Conservation (phyloP, 768 basidiomycete species). For the Dentipellis sp. region DNA sequence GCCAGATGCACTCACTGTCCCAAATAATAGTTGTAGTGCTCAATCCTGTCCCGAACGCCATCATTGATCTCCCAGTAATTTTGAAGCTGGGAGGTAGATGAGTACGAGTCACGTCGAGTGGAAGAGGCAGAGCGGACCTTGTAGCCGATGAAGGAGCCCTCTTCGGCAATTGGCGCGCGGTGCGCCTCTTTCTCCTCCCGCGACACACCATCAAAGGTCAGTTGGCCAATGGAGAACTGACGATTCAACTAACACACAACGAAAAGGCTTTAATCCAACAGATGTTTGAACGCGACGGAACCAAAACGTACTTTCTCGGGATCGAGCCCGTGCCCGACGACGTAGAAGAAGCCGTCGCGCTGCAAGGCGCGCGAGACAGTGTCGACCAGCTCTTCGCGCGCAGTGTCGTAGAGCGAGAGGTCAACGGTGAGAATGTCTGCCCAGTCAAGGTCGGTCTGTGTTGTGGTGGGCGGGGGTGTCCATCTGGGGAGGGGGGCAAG, state of each 20-base stretch:
- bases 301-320: constrained; percentile 15
- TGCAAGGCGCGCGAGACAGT: constrained; percentile 23
- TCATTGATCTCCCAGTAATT: constrained; percentile 29
- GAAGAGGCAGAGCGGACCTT: constrained; percentile 16
- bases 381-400: constrained; percentile 19
- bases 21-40: constrained; percentile 27
- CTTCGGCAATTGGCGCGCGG: constrained; percentile 23
- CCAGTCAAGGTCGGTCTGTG: constrained; percentile 18
- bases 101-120: neutral
- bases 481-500: neutral
- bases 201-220: constrained; percentile 23
- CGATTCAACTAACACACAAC: constrained; percentile 18
- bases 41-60: constrained; percentile 25
- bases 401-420: constrained; percentile 23
- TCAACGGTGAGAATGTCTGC: constrained; percentile 29
- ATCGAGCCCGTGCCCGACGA: constrained; percentile 23
- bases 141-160: constrained; percentile 27
- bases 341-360: constrained; percentile 29
- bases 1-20: constrained; percentile 14
- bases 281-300: neutral
- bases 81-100: constrained; percentile 16
- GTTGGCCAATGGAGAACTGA: constrained; percentile 24
- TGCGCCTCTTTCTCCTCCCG: constrained; percentile 24
- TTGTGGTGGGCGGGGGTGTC: neutral
- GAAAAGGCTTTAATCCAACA: too few relatives aligned